Conservation (phyloP, 208 protist species). For the Trypanosoma platydactyli region DNA sequence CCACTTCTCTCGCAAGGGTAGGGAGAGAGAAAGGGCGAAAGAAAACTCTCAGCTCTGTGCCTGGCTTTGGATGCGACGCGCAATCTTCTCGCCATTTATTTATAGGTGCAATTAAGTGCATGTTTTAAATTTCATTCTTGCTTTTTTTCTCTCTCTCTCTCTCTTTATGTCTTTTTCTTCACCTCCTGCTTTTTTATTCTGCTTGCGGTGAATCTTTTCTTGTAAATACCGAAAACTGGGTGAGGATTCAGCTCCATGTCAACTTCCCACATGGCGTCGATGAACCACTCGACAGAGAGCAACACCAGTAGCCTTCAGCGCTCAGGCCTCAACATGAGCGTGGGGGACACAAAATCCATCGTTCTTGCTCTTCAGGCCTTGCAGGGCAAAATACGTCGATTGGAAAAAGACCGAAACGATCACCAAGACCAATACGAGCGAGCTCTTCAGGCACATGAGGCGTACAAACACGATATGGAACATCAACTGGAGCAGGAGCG, state of each 20-base stretch:
- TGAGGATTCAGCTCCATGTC: slow-evolving; percentile 1
- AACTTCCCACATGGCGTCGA: slow-evolving; percentile 29
- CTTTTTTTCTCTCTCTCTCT: background rate
- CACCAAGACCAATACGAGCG: slow-evolving; percentile 89
- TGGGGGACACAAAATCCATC: slow-evolving; percentile 90
- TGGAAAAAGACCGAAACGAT: slow-evolving; percentile 86
- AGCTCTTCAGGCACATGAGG: slow-evolving; percentile 75
- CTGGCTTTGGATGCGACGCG: too few species aligned
- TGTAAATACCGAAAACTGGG: background rate
- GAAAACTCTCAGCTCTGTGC: too few species aligned
- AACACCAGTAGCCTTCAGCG: slow-evolving; percentile 78
- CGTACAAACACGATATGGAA: slow-evolving; percentile 87
- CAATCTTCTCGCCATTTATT: too few species aligned
- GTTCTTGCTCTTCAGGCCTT: slow-evolving; percentile 88
- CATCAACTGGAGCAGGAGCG: slow-evolving; percentile 83
- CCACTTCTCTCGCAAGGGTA: too few species aligned
- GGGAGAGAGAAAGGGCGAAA: too few species aligned
- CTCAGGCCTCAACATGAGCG: slow-evolving; percentile 83
- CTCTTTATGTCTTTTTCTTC: background rate
- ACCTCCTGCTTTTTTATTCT: background rate
- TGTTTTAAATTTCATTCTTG: too few species aligned
- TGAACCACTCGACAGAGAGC: slow-evolving; percentile 67
- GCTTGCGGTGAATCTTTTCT: background rate
- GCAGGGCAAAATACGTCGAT: slow-evolving; percentile 83
- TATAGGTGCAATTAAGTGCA: too few species aligned